phyloP scores from a whole-genome alignment of 768 basidiomycete genomes.

The Suillus alpinus region DNA sequence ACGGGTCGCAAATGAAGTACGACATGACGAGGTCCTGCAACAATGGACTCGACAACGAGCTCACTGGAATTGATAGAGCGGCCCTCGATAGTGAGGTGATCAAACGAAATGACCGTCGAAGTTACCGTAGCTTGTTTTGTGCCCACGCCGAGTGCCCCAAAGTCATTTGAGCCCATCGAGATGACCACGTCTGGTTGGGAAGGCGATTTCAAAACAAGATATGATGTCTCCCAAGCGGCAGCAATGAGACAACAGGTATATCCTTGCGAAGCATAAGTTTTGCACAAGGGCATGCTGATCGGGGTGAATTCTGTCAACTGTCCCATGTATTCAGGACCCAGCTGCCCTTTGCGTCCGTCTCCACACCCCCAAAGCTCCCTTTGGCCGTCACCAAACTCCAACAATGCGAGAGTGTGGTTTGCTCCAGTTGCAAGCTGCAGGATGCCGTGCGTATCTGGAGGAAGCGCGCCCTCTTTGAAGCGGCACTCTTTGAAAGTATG shows the following conservation, averaged over 20 bases:
- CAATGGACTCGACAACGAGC: conserved; percentile 41
- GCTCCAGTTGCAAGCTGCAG: conserved; percentile 64
- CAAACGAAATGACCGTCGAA: conserved; percentile 14
- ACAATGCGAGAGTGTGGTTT: conserved; percentile 74
- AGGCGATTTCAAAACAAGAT: conserved; percentile 53
- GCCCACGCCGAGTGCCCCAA: conserved; percentile 73
- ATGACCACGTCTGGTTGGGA: conserved; percentile 53
- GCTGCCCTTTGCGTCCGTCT: conserved; percentile 67
- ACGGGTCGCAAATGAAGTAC: conserved; percentile 42
- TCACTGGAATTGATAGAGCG: conserved; percentile 19
- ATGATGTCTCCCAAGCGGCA: conserved; percentile 84
- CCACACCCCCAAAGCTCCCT: conserved; percentile 73
- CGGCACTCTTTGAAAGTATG: conserved; percentile 37
- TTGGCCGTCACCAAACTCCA: conserved; percentile 34
- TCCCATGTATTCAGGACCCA: conserved; percentile 46
- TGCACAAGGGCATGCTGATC: conserved; percentile 40
- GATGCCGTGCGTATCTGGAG: conserved; percentile 29
- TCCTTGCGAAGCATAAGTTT: conserved; percentile 30
- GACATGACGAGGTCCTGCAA: conserved; percentile 73
- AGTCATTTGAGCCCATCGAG: conserved; percentile 84
- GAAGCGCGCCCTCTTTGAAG: conserved; percentile 31
- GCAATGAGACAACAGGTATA: conserved; percentile 52
- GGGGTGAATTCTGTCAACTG: conserved; percentile 40
- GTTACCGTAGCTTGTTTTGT: conserved; percentile 10
- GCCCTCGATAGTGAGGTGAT: conserved; percentile 15